Conservation (phyloP, 2,329 filamentous ascomycete genomes). For the Alternaria sp. region DNA sequence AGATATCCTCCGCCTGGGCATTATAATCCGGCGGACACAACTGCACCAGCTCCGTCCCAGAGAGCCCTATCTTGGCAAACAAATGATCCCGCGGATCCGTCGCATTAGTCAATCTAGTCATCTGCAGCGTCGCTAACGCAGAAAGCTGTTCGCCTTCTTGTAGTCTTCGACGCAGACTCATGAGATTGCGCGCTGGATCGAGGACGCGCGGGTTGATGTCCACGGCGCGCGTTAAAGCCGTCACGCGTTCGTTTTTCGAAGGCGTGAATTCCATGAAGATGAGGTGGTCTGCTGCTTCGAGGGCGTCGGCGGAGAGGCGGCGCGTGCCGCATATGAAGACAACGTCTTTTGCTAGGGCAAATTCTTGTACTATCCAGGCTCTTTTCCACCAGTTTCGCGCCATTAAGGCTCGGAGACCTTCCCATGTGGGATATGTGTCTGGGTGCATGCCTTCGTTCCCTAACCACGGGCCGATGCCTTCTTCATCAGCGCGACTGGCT, state of each 20-base stretch:
- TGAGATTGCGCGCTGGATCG: not conserved
- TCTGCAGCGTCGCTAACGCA: not conserved
- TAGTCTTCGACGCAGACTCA: not conserved
- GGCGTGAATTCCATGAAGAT: not conserved
- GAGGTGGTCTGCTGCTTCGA: not conserved
- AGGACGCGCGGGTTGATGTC: not conserved
- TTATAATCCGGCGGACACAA: not conserved
- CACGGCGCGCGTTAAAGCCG: not conserved
- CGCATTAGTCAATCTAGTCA: not conserved
- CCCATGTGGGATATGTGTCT: not conserved
- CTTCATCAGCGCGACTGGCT: not conserved
- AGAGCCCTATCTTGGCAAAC: not conserved
- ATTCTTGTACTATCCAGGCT: not conserved
- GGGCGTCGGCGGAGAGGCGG: not conserved
- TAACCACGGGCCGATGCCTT: not conserved
- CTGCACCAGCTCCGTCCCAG: not conserved
- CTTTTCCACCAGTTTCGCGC: not conserved
- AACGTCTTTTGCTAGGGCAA: not conserved
- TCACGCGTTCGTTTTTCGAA: not conserved
- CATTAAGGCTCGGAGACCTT: not conserved
- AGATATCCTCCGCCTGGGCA: not conserved
- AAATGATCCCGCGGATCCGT: not conserved
- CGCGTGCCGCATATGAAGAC: not conserved
- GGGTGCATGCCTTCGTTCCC: not conserved
- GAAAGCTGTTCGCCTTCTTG: not conserved